Base-by-base conservation (phyloP, 1,139 yeast species). In the Pneumocystis jirovecii region DNA sequence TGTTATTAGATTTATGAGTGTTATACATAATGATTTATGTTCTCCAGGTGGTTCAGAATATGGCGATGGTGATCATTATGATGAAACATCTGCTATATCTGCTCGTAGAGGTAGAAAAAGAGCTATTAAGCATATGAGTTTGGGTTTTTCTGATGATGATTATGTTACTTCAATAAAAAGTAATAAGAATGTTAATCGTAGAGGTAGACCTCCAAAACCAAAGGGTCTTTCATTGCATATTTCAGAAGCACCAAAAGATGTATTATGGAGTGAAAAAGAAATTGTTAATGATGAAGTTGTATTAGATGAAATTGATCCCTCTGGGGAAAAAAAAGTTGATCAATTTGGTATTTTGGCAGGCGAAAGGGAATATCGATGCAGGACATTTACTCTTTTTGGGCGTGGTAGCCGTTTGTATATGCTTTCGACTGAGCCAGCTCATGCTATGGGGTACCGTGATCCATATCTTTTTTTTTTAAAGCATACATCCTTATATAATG, bases 371-470 rank as follows among this genome's bases (percentile, higher is more conserved):
- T 93, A 82, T 76, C 80, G 93, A 68, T 87, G 89, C 68, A 85
- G 91, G 68, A 85, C 95, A 0, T 93, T 93, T 76, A 88, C 89
- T 3, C 82, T 91, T 12, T 76, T 81, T 61, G 89, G 87, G 3
- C 82, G 85, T 67, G 96, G 96, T 3, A 82, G 84, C 57, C 80
- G 85, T 68, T 79, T 85, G 67, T 93, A 84, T 74, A 90, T 93
- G 96, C 82, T 93, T 62, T 87, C 96, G 1, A 91, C 97, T 0
- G 97, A 91, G 73, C 96, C 97, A 0, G 97, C 98, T 0, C 81
- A 97, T 70, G 83, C 91, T 71, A 90, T 91, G 70, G 97, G 97
- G 2, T 90, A 90, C 76, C 81, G 97, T 71, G 98, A 93, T 74
- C 89, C 97, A 0, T 91, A 93, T 72, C 80, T 90, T 66, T 80